phyloP scores from a whole-genome alignment of 139 green algal genomes.

The Pleodorina starrii region DNA sequence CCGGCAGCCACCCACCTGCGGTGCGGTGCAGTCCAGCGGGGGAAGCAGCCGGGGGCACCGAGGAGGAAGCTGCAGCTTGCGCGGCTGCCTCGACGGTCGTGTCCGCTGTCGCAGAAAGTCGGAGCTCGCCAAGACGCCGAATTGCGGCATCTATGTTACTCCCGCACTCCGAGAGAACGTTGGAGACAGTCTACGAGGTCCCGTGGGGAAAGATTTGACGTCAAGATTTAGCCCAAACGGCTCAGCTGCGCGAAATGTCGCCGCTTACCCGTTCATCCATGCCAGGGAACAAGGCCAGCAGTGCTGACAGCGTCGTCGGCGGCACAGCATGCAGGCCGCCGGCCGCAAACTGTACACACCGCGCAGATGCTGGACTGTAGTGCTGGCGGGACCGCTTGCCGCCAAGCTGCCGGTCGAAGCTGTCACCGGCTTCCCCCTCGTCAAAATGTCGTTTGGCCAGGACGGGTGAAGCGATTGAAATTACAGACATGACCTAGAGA shows the following conservation, averaged over 20 bases:
- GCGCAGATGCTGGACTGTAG: conserved; percentile 14
- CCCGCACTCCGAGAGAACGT: conserved; percentile 79
- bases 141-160: conserved; percentile 89
- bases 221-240: too few species aligned
- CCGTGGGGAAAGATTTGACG: not conserved
- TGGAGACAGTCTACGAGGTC: conserved; percentile 72
- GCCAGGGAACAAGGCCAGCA: conserved; percentile 76
- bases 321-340: conserved; percentile 42
- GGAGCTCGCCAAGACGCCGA: conserved; percentile 76
- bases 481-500: conserved; percentile 42
- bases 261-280: conserved; percentile 79
- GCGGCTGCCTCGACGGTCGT: not conserved
- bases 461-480: conserved; percentile 2
- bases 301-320: conserved; percentile 61
- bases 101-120: conserved; percentile 44
- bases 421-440: conserved; percentile 17
- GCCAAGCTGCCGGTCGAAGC: conserved; percentile 15
- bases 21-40: too few species aligned
- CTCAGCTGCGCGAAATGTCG: too few species aligned
- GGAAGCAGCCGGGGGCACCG: too few species aligned
- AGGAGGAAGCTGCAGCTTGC: too few species aligned
- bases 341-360: conserved; percentile 13
- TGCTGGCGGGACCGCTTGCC: conserved; percentile 31
- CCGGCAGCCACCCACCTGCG: too few species aligned
- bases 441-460: conserved; percentile 47